These are phyloP conservation scores for Spinacia oleracea DNA, from an alignment of 179 eudicot genomes.

Conservation along the genomic window DNA sequence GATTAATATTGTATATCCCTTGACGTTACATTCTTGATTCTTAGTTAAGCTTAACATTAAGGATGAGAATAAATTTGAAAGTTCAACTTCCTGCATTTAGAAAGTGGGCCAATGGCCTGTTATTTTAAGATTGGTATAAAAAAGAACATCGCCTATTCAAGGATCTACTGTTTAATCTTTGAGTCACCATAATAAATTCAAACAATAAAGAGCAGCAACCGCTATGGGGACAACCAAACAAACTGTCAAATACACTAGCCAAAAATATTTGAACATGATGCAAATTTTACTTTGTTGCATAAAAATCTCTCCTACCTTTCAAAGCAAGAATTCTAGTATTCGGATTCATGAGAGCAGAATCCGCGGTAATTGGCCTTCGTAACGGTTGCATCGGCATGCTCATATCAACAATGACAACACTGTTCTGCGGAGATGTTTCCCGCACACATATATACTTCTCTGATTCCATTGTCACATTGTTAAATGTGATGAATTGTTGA, in stretches of 20 bases:
- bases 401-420: constrained; percentile 93
- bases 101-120: neutral
- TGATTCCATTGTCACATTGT: constrained; percentile 97
- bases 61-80: neutral
- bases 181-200: neutral
- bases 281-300: neutral
- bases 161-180: neutral
- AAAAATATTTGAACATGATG: neutral
- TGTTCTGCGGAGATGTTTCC: constrained; percentile 92
- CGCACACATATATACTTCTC: constrained; percentile 94
- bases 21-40: neutral
- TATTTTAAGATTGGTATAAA: too few relatives aligned
- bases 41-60: neutral
- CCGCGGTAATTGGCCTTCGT: constrained; percentile 93
- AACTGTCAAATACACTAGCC: neutral
- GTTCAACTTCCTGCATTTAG: neutral
- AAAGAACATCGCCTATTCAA: neutral
- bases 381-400: constrained; percentile 94
- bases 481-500: constrained; percentile 88
- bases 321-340: constrained; percentile 76
- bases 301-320: constrained; percentile 53
- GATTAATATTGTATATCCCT: neutral
- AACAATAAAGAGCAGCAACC: neutral
- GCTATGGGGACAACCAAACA: neutral
- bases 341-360: constrained; percentile 95